phyloP scores from a whole-genome alignment of 2,329 filamentous ascomycete genomes.

The Penicillium sp. region DNA sequence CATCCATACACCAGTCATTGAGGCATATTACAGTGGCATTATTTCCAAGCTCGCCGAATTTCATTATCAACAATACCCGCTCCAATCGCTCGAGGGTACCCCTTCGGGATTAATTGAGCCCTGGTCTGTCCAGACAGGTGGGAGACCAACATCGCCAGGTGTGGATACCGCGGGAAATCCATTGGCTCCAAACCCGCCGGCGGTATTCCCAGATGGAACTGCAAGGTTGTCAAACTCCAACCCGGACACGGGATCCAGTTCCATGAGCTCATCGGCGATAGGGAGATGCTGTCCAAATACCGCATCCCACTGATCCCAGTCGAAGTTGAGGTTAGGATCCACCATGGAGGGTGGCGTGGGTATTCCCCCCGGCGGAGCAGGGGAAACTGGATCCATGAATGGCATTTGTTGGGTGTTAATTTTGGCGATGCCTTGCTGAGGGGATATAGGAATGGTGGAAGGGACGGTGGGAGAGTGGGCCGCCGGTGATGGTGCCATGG shows the following conservation, averaged over 20 bases:
- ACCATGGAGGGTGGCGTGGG: slow-evolving; percentile 39
- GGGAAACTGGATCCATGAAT: slow-evolving; percentile 25
- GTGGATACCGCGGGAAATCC: neutral
- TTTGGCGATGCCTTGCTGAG: neutral
- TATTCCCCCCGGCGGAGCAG: slow-evolving; percentile 16
- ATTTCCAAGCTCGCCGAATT: neutral
- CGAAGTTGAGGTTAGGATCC: slow-evolving; percentile 45
- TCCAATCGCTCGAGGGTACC: slow-evolving; percentile 10
- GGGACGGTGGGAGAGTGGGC: slow-evolving; percentile 6
- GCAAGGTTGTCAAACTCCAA: slow-evolving; percentile 34
- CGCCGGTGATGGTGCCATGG: slow-evolving; percentile 13
- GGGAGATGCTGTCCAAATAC: slow-evolving; percentile 49
- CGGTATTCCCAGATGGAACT: slow-evolving; percentile 1
- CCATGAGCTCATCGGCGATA: slow-evolving; percentile 45
- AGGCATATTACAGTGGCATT: neutral
- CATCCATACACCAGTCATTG: neutral
- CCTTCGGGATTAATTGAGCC: neutral
- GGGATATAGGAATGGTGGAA: slow-evolving; percentile 6
- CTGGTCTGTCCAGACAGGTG: slow-evolving; percentile 10
- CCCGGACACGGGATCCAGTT: slow-evolving; percentile 39
- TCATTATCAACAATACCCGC: slow-evolving; percentile 7
- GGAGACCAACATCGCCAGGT: neutral
- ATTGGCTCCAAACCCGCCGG: neutral
- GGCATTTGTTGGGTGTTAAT: slow-evolving; percentile 11
- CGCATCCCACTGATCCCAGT: slow-evolving; percentile 52